These are phyloP conservation scores for Cenchrus fungigraminus DNA, from an alignment of 176 grass and related monocot species.

Conservation along the genomic window DNA sequence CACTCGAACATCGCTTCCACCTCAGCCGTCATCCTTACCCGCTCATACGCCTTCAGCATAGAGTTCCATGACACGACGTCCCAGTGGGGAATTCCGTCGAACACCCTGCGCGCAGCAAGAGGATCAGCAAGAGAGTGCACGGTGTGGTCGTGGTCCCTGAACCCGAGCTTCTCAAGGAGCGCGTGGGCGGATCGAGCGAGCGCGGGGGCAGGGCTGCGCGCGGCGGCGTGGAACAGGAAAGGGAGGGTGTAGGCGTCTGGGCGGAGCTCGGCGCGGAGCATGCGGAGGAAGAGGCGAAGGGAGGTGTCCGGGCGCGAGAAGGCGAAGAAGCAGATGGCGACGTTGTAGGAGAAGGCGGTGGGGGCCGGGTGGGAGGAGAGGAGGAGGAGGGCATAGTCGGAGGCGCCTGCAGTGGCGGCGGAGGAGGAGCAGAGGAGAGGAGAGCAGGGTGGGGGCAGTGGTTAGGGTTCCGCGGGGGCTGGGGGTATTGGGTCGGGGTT, in stretches of 20 bases:
- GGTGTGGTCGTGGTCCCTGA: constrained; percentile 37
- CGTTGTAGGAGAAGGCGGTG: constrained; percentile 46
- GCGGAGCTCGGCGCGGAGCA: constrained; percentile 43
- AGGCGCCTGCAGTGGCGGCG: background rate
- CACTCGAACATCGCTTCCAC: constrained; percentile 15
- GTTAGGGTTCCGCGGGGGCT: too few relatives aligned
- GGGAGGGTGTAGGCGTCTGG: constrained; percentile 49
- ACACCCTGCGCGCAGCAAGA: constrained; percentile 39
- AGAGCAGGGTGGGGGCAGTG: background rate
- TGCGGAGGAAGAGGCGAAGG: constrained; percentile 37
- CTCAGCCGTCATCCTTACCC: constrained; percentile 5
- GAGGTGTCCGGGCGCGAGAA: constrained; percentile 28
- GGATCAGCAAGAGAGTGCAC: constrained; percentile 40
- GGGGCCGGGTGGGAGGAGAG: constrained; percentile 36
- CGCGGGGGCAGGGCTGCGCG: constrained; percentile 24
- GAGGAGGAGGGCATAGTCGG: constrained; percentile 37
- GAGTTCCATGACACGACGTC: constrained; percentile 56
- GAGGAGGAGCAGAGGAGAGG: constrained; percentile 28
- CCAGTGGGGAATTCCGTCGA: constrained; percentile 43
- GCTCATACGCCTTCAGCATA: constrained; percentile 40
- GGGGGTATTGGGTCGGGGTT: too few relatives aligned
- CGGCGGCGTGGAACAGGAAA: constrained; percentile 50
- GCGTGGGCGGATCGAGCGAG: constrained; percentile 39
- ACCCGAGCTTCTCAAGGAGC: constrained; percentile 41
- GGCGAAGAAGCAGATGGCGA: constrained; percentile 36